A percentile compares a stretch with the other conserved stretches of the same genome.
phyloP scores from a whole-genome alignment of 2,329 filamentous ascomycete genomes.

The Tolypocladium amazonense region DNA sequence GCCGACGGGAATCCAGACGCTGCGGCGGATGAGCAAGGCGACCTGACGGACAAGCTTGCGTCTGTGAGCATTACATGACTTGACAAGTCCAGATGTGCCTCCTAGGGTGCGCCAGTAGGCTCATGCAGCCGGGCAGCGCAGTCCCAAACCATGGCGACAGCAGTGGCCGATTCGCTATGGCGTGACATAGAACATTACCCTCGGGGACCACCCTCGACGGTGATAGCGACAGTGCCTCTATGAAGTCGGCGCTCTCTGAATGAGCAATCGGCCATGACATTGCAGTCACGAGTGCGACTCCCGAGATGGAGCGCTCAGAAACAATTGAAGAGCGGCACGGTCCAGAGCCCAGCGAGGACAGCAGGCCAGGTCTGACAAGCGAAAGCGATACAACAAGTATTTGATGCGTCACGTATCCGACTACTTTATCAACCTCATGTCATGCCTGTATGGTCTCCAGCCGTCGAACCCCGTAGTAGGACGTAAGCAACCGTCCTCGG shows the following conservation, averaged over 20 bases:
- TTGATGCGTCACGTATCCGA: background rate
- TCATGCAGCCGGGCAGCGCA: background rate
- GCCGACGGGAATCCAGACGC: background rate
- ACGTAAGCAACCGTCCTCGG: background rate
- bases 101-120: background rate
- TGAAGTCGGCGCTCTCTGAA: background rate
- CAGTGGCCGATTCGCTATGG: background rate
- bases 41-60: background rate
- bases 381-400: background rate
- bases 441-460: background rate
- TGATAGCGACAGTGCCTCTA: background rate
- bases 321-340: background rate
- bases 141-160: background rate
- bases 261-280: background rate
- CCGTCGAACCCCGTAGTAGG: background rate
- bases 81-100: background rate
- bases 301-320: background rate
- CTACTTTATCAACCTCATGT: background rate
- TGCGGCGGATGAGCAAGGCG: background rate
- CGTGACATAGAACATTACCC: background rate
- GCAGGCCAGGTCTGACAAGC: background rate
- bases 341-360: no score
- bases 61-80: background rate
- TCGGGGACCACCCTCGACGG: background rate
- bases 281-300: background rate